phyloP scores from a whole-genome alignment of 2,329 filamentous ascomycete genomes.

The Penicillium sp. region DNA sequence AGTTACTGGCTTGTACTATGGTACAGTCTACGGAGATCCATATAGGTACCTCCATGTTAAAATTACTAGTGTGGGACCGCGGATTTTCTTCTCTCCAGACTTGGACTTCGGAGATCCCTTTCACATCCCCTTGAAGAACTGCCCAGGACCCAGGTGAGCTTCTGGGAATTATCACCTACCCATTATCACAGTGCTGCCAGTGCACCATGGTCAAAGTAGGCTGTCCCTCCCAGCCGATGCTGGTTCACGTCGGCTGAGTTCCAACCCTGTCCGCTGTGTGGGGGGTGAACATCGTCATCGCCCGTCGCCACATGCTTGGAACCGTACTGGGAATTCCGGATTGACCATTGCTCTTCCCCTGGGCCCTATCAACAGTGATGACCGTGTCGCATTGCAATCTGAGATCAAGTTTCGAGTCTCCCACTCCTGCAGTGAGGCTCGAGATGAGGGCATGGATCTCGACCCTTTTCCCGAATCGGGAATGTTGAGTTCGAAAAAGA shows the following conservation, averaged over 20 bases:
- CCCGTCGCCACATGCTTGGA: constrained; percentile 9
- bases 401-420: neutral
- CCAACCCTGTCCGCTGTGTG: constrained; percentile 1
- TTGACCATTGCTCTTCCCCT: neutral
- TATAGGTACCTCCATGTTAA: too few relatives aligned
- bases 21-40: too few relatives aligned
- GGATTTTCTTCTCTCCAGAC: too few relatives aligned
- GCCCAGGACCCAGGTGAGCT: too few relatives aligned
- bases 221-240: neutral
- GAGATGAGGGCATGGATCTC: neutral
- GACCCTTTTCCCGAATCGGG: neutral
- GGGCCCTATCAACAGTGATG: neutral
- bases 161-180: too few relatives aligned
- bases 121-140: too few relatives aligned
- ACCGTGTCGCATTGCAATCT: neutral
- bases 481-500: neutral
- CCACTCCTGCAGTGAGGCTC: neutral
- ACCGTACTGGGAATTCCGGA: neutral
- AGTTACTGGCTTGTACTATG: neutral
- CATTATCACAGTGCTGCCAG: too few relatives aligned
- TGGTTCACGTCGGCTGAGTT: constrained; percentile 1
- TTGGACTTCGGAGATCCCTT: too few relatives aligned
- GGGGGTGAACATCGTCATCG: constrained; percentile 13
- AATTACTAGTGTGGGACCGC: too few relatives aligned
- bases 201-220: neutral